Percentiles rank a stretch among this genome's conserved stretches.
Conservation (phyloP, 2,329 filamentous ascomycete genomes). For the Colletotrichum truncatum region DNA sequence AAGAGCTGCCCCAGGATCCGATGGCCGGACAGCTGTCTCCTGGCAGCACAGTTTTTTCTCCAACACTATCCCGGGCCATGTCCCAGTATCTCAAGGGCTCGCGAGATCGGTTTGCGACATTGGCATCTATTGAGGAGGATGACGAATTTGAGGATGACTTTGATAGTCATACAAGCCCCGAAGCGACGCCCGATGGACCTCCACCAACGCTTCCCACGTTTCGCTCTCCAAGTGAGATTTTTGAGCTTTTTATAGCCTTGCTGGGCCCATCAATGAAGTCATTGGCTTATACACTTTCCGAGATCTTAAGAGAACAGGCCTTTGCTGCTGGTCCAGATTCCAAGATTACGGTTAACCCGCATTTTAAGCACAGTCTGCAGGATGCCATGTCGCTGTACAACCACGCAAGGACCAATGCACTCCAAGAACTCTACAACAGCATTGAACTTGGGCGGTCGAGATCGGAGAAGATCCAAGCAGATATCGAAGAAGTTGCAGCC, state of each 20-base stretch:
- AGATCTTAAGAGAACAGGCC: constrained; percentile 87
- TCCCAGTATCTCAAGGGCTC: constrained; percentile 48
- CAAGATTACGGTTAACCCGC: constrained; percentile 78
- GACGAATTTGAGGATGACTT: constrained; percentile 52
- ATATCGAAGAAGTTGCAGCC: constrained; percentile 97
- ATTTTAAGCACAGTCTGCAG: constrained; percentile 81
- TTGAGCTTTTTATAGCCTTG: constrained; percentile 87
- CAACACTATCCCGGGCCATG: constrained; percentile 37
- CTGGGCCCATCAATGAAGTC: constrained; percentile 97
- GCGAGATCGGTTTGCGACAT: constrained; percentile 52
- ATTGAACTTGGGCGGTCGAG: constrained; percentile 76
- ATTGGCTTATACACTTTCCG: constrained; percentile 87
- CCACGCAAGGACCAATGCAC: constrained; percentile 76
- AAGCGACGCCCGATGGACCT: constrained; percentile 37
- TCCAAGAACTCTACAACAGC: constrained; percentile 82
- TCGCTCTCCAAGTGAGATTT: constrained; percentile 81
- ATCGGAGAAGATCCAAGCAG: constrained; percentile 82
- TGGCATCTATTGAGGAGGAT: constrained; percentile 72
- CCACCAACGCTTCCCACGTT: constrained; percentile 47
- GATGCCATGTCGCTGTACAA: constrained; percentile 86
- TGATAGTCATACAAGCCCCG: constrained; percentile 52
- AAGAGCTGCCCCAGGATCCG: constrained; percentile 60
- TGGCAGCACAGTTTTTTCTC: constrained; percentile 39
- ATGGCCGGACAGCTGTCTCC: constrained; percentile 43
- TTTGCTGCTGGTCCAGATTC: constrained; percentile 76